Evolutionary conservation across 2,329 filamentous ascomycete genomes (phyloP).

Genomic region (Polychaeton citri): DNA sequence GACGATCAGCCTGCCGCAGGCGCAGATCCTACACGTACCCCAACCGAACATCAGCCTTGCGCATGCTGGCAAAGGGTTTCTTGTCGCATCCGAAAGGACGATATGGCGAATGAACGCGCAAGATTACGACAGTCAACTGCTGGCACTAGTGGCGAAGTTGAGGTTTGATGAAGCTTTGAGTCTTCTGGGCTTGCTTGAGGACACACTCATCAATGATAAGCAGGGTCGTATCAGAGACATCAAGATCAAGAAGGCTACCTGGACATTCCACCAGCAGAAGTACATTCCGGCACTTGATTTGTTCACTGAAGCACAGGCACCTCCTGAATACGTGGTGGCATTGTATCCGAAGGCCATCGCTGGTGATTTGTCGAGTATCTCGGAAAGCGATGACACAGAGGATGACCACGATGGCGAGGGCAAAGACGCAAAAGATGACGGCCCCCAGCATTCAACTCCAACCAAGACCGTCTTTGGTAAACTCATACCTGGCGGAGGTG

Average conservation of each 20-base stretch:
- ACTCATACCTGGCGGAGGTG: constrained; percentile 17
- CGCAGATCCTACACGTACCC: constrained; percentile 76
- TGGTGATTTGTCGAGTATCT: constrained; percentile 58
- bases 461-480: constrained; percentile 34
- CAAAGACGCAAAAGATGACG: constrained; percentile 12
- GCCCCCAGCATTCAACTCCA: constrained; percentile 20
- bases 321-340: constrained; percentile 74
- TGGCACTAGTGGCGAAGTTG: constrained; percentile 60
- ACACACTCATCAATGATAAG: constrained; percentile 78
- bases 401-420: constrained; percentile 22
- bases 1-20: constrained; percentile 66
- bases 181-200: constrained; percentile 77
- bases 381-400: constrained; percentile 31
- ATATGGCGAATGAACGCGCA: constrained; percentile 95
- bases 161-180: constrained; percentile 87
- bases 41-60: constrained; percentile 88
- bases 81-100: constrained; percentile 78
- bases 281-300: constrained; percentile 79
- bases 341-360: constrained; percentile 76
- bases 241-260: constrained; percentile 82
- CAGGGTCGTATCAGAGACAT: constrained; percentile 65
- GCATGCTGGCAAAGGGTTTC: constrained; percentile 89
- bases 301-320: constrained; percentile 80
- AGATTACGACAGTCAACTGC: constrained; percentile 80
- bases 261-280: constrained; percentile 67